Conservation (phyloP, 306 rosid species). For the Vigna nakashimae region DNA sequence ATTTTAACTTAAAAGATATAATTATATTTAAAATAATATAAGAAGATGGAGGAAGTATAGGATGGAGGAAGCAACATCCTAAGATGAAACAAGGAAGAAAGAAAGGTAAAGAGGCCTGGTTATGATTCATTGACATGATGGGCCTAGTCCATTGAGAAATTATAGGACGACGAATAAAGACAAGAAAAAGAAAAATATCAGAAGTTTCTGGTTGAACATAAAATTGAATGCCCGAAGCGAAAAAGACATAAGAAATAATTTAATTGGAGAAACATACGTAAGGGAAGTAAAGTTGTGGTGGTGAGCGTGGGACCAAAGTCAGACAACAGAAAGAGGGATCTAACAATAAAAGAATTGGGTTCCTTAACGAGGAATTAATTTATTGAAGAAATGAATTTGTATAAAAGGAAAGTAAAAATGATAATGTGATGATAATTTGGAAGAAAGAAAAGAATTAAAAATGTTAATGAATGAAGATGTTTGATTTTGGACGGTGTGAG, state of each 20-base stretch:
- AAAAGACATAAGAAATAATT: not conserved
- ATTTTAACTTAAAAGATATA: too few relatives aligned
- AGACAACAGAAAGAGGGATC: not conserved
- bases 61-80: too few relatives aligned
- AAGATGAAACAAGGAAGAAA: not conserved
- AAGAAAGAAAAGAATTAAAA: not conserved
- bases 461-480: not conserved
- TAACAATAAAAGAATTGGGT: not conserved
- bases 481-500: not conserved
- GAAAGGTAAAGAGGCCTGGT: not conserved
- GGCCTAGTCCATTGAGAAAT: conserved; percentile 19
- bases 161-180: not conserved
- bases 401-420: not conserved
- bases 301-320: conserved; percentile 11
- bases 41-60: too few relatives aligned
- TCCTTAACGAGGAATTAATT: too few relatives aligned
- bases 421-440: not conserved
- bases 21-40: too few relatives aligned
- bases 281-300: not conserved
- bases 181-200: not conserved
- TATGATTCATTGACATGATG: not conserved
- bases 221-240: not conserved
- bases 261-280: not conserved
- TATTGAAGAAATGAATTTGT: too few relatives aligned
- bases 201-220: not conserved